Conservation (phyloP, 1,284 basidiomycete species). For the Cerrena zonata region DNA sequence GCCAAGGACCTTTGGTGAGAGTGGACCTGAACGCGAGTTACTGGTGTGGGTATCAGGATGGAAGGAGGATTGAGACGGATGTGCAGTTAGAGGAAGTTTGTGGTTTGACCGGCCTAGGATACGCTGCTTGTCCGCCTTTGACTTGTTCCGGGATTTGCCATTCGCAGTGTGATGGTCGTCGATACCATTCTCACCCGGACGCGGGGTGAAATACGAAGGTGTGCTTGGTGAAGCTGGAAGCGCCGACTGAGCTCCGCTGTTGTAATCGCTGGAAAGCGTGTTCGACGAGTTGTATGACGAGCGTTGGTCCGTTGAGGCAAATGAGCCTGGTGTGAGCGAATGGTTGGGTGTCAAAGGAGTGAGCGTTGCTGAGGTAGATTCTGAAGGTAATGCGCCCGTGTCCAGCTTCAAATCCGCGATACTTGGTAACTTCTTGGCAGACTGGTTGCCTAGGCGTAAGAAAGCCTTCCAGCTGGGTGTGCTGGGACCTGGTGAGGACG, state of each 20-base stretch:
- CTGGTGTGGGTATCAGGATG: slow-evolving; percentile 28
- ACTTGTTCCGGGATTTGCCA: slow-evolving; percentile 45
- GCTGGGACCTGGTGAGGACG: slow-evolving; percentile 9
- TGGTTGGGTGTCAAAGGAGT: slow-evolving; percentile 40
- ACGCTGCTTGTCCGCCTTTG: slow-evolving; percentile 59
- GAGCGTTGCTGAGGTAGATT: slow-evolving; percentile 27
- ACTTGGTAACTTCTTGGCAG: slow-evolving; percentile 42
- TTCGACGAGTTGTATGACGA: slow-evolving; percentile 70
- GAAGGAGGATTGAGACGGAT: slow-evolving; percentile 34
- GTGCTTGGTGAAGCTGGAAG: slow-evolving; percentile 24
- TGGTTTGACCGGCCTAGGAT: slow-evolving; percentile 17
- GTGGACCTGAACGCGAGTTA: slow-evolving; percentile 34
- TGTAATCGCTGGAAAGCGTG: slow-evolving; percentile 63
- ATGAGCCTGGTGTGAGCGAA: slow-evolving; percentile 46
- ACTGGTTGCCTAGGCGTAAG: slow-evolving; percentile 46
- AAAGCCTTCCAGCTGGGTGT: slow-evolving; percentile 52
- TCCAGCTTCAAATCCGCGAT: slow-evolving; percentile 32
- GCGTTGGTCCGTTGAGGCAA: slow-evolving; percentile 45
- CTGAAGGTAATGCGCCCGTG: slow-evolving; percentile 32
- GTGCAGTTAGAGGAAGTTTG: slow-evolving; percentile 28
- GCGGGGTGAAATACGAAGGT: slow-evolving; percentile 24
- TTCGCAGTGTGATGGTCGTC: slow-evolving; percentile 21
- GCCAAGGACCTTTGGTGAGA: slow-evolving; percentile 60
- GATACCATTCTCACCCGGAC: slow-evolving; percentile 11
- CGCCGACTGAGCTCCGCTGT: slow-evolving; percentile 30